Base-by-base conservation (phyloP, 1,284 basidiomycete genomes). In the Kalmanozyma brasiliensis region DNA sequence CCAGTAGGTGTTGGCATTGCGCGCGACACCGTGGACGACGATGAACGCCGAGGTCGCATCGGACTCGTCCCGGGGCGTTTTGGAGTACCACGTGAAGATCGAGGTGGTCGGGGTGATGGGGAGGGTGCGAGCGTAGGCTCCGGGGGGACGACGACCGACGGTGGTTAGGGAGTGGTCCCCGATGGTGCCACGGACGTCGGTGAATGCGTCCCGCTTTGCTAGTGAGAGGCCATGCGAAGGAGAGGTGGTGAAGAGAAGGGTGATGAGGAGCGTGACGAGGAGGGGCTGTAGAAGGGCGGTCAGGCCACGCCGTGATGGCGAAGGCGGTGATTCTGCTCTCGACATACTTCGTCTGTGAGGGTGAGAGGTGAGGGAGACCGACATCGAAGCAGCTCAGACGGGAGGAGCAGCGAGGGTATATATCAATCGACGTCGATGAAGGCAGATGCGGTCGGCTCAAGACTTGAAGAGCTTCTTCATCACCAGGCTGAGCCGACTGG, bases 1-100 rank as follows among this genome's bases (percentile, higher is more conserved):
- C 41, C 49, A 78, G 52, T 78, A 78, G 16, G 47, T 56, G 20
- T 53, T 38, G 2, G 69, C 76, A 22, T 78, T 77, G 24, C 76
- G 63, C 8, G 51, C 26, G 23, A 69, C 62, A 13, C 76, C 76
- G 52, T 78, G 76, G 35, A 77, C 43, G 43, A 74, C 53, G 52
- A 78, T 76, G 32, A 78, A 57, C 0, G 62, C 76, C 5, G 60
- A 45, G 38, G 68, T 66, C 45, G 72, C 69, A 10, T 61, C 36
- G 1, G 59, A n/a, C 40, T 74, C 68, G 42, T 61, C 30, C 32
- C 36, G 3, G 2, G 72, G 72, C 6, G 69, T 59, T 42, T 73
- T 65, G 17, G 62, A 68, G 40, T 68, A 65, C 72, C 72, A 74
- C 0, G 64, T 70, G 41, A 73, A 73, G 37, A 74, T 52, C 29